phyloP scores from a whole-genome alignment of 2,329 filamentous ascomycete species.

The Ceratocystis destructans region DNA sequence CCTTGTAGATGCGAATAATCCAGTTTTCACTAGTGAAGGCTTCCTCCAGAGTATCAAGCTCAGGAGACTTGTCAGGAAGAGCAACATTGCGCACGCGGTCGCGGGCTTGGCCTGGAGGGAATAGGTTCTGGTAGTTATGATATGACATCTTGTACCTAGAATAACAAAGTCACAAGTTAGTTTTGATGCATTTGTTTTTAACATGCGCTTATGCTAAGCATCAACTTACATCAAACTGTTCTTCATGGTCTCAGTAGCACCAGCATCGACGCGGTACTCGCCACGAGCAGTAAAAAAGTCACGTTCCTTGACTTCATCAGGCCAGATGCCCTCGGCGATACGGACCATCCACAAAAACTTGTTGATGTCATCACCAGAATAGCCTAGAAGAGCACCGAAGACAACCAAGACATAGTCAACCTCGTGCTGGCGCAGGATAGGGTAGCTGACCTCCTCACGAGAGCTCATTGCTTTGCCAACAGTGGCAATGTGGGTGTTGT shows the following conservation, averaged over 20 bases:
- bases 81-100: constrained; percentile 76
- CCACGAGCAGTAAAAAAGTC: constrained; percentile 88
- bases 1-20: constrained; percentile 99
- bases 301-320: constrained; percentile 95
- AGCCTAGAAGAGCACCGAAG: constrained; percentile 88
- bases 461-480: constrained; percentile 99
- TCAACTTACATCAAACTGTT: constrained; percentile 88
- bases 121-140: constrained; percentile 89
- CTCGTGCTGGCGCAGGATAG: constrained; percentile 95
- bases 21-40: constrained; percentile 99
- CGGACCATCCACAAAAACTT: constrained; percentile 99
- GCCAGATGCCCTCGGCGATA: constrained; percentile 98
- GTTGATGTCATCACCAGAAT: constrained; percentile 98
- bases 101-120: constrained; percentile 77
- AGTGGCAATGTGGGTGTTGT: constrained; percentile 98
- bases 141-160: constrained; percentile 99
- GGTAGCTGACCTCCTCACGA: constrained; percentile 92
- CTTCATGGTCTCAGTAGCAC: constrained; percentile 92
- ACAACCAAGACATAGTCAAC: constrained; percentile 98
- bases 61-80: constrained; percentile 71
- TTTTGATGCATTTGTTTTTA: not conserved
- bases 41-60: constrained; percentile 82
- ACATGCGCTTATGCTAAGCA: not conserved
- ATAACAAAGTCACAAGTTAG: constrained; percentile 17
- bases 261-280: constrained; percentile 88